Evolutionary conservation across 176 grass and related monocot species (phyloP), one percentile per base, ranked within the genome.

Genomic region (Cenchrus purpureus): DNA sequence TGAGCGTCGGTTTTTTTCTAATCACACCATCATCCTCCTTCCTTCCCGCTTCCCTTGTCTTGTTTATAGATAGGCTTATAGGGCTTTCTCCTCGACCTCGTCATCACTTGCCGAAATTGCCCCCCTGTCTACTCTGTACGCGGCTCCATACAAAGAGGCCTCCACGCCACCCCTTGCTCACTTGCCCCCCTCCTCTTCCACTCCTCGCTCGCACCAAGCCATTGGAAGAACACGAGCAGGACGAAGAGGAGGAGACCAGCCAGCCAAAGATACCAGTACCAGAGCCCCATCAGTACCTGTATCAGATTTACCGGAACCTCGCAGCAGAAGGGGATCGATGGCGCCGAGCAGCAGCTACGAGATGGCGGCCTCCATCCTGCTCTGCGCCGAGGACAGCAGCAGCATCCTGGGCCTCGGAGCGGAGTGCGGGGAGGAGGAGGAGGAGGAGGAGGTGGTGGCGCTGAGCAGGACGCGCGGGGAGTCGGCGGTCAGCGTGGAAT

Each of bases 321-420:
- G 17, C 7, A 4, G 49, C 37, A 40, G 37, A 40, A 13, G 71
- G 55, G 64, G 3, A 29, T 19, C 8, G 40, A 99, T 96, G 94
- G 85, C 88, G 52, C 82, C 84, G 11, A 88, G 90, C 88, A 88
- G 90, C 88, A 87, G 90, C 90, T 94, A 77, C 72, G 90, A 97
- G n/a, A 92, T 86, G 84, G 84, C 94, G 6, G 88, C 92, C 54
- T 99, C 94, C 66, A 88, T 91, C 86, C 80, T 99, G 48, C 87
- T 99, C 56, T 99, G 97, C 91, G 94, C 88, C 57, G 97, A 99
- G 89, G 97, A 99, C 82, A 94, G 89, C 88, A 92, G 84, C 82
- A 94, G 92, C 88, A 61, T 92, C 67, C 78, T 96, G 55, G 78
- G 84, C 54, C 84, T 96, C 49, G 91, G 80, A 5, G 90, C 72